A percentile compares a stretch with the other conserved stretches of the same genome.
phyloP scores from a whole-genome alignment of 192 early-diverging fungal genomes.

The Linnemannia exigua region DNA sequence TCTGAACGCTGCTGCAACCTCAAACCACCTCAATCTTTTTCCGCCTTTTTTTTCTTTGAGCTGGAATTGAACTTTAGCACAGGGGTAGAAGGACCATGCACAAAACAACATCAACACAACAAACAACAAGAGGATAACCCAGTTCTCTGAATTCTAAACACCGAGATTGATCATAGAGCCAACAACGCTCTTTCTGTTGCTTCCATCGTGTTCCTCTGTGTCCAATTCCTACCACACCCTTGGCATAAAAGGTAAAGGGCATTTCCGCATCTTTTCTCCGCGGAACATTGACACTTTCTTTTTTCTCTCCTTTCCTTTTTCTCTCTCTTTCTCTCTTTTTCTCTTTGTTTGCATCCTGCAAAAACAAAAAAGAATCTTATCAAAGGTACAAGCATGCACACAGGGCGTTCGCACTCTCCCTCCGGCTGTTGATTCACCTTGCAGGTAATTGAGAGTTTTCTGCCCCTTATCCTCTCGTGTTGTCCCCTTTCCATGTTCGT shows the following conservation, averaged over 20 bases:
- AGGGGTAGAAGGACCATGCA: background rate
- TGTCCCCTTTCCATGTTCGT: background rate
- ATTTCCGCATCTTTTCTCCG: background rate
- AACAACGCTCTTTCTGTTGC: too few relatives aligned
- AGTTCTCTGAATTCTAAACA: background rate
- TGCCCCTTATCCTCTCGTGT: background rate
- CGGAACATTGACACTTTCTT: background rate
- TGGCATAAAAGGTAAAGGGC: background rate
- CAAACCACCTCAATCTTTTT: background rate
- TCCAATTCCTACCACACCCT: background rate
- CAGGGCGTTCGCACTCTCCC: background rate
- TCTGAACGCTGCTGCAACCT: background rate
- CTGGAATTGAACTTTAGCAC: background rate
- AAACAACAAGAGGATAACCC: background rate
- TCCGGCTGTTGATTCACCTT: too few relatives aligned
- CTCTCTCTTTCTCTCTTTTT: background rate
- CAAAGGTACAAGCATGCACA: background rate
- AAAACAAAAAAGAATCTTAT: background rate
- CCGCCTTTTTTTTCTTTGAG: background rate
- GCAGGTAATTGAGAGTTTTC: too few relatives aligned
- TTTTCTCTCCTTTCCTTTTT: background rate
- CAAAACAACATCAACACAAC: background rate
- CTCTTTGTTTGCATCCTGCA: background rate
- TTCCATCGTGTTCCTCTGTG: background rate
- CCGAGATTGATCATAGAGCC: background rate